phyloP scores from a whole-genome alignment of 805 yeast species.

The Cephaloascus fragrans region DNA sequence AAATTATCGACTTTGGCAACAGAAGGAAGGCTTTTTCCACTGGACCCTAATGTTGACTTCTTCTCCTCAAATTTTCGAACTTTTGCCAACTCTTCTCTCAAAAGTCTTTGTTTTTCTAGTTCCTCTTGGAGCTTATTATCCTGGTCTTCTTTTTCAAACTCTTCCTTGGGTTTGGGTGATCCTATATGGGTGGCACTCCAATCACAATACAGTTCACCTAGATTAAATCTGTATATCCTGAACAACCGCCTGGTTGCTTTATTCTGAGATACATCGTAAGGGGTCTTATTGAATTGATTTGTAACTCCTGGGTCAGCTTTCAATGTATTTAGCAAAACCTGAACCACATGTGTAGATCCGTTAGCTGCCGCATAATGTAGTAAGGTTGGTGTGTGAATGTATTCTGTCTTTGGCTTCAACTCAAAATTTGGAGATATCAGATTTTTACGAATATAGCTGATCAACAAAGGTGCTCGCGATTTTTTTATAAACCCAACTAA shows the following conservation, averaged over 20 bases:
- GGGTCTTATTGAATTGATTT: conserved; percentile 48
- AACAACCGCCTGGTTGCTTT: conserved; percentile 41
- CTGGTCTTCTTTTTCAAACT: conserved; percentile 33
- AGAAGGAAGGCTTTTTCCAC: conserved; percentile 21
- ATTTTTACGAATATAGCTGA: conserved; percentile 51
- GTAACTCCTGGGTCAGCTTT: conserved; percentile 60
- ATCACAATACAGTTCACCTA: conserved; percentile 63
- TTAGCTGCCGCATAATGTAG: conserved; percentile 70
- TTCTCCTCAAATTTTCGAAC: conserved; percentile 7
- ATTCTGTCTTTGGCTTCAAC: conserved; percentile 47
- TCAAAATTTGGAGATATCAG: conserved; percentile 40
- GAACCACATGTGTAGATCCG: conserved; percentile 59
- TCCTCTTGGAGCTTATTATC: conserved; percentile 25
- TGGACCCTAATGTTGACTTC: background rate
- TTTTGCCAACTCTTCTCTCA: conserved; percentile 32
- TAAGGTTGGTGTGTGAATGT: conserved; percentile 54
- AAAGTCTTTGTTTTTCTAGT: conserved; percentile 25
- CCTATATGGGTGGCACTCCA: conserved; percentile 68
- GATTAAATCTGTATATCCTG: conserved; percentile 52
- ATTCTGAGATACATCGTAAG: conserved; percentile 57
- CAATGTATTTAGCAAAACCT: conserved; percentile 47
- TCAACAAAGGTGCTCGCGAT: conserved; percentile 67
- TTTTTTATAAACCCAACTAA: conserved; percentile 52
- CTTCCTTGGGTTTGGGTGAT: conserved; percentile 46
- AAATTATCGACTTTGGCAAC: conserved; percentile 29